These are phyloP conservation scores for Penicillium bovifimosum DNA, from an alignment of 495 filamentous ascomycete genomes.

Conservation along the genomic window DNA sequence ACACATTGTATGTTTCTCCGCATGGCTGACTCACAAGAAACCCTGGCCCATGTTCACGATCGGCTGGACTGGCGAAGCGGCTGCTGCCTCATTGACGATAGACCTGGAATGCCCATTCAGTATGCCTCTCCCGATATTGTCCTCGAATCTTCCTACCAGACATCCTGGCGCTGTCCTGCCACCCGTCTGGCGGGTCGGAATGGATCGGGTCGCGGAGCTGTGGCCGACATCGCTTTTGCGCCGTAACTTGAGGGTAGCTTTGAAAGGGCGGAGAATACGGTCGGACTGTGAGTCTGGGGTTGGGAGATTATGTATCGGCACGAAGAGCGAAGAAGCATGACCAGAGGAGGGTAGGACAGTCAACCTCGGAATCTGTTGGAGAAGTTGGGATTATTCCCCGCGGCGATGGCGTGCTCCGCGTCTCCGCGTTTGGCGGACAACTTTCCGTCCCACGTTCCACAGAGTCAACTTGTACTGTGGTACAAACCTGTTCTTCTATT, in stretches of 20 bases:
- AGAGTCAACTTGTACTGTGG: neutral
- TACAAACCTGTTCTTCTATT: neutral
- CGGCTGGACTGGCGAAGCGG: slow-evolving; percentile 78
- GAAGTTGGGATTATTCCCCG: slow-evolving; percentile 1
- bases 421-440: slow-evolving; percentile 8
- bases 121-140: neutral
- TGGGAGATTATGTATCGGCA: neutral
- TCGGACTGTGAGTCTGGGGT: neutral
- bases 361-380: neutral
- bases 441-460: neutral
- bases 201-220: slow-evolving; percentile 40
- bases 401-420: slow-evolving; percentile 20
- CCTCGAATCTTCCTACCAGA: slow-evolving; percentile 59
- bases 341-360: neutral
- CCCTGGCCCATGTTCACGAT: slow-evolving; percentile 96
- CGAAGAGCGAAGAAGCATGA: slow-evolving; percentile 2
- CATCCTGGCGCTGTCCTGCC: slow-evolving; percentile 79
- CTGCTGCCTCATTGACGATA: slow-evolving; percentile 89
- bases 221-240: slow-evolving; percentile 41
- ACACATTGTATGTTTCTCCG: neutral
- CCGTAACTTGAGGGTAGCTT: slow-evolving; percentile 18
- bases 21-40: slow-evolving; percentile 62
- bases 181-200: slow-evolving; percentile 74
- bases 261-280: slow-evolving; percentile 3
- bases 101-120: slow-evolving; percentile 51